Base-by-base conservation (phyloP, 106 monocot genomes). In the Vanilla planifolia region DNA sequence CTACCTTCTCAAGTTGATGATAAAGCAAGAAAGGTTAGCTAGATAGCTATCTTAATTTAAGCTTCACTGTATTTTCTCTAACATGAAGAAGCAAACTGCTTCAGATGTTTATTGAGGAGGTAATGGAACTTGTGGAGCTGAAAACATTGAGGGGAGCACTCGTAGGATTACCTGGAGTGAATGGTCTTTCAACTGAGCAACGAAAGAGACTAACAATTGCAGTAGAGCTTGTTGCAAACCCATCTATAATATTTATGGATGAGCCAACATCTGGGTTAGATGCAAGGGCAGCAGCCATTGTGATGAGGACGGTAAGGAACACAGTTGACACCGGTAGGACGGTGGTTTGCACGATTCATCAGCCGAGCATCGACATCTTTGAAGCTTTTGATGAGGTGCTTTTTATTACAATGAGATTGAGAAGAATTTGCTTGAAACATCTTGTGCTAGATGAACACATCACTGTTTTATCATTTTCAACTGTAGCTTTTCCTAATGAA, bases 221-320 rank as follows among this genome's bases (percentile, higher is more conserved):
- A 0, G 92, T 92, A 8, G 92, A 92, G 64, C 83, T 92, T 27
- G 87, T 88, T n/a, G 92, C 92, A 13, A 92, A 92, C 51, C 87
- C 92, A 1, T 92, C 92, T 0, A 92, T 92, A 63, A 92, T 92
- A 53, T 92, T 92, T 65, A 92, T 92, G 92, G 87, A 92, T 67
- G 92, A 92, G 64, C 92, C 92, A 40, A 92, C 92, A 8, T 88
- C 92, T 20, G 92, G 92, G 28, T 84, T 92, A 33, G 92, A 92
- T 70, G 92, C 92, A 45, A 60, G 87, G 30, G 92, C 92, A 43
- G 92, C 92, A 22, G 92, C 92, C 35, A 92, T 92, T 64, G 92
- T 92, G 15, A 92, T 92, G 92, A 84, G 92, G 59, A 78, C 92
- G 1, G 87, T 92, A n/a, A 87, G 92, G 25, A 92, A 84, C 72